phyloP scores from a whole-genome alignment of 1,284 basidiomycete genomes.

The Trichosporon faecale region DNA sequence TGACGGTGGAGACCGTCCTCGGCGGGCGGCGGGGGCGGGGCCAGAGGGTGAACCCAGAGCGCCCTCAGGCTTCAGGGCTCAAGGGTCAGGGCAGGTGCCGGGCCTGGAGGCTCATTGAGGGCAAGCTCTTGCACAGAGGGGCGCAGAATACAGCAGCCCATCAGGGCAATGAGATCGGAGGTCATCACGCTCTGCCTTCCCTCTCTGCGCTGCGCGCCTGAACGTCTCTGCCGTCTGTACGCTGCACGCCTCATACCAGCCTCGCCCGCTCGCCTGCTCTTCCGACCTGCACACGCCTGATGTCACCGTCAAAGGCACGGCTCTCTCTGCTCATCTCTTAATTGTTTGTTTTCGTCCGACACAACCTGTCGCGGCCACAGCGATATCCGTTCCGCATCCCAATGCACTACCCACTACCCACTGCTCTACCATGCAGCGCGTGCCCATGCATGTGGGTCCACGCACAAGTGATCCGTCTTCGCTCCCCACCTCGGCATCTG shows the following conservation, averaged over 20 bases:
- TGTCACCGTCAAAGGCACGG: background rate
- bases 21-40: background rate
- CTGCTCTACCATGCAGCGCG: background rate
- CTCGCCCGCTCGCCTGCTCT: background rate
- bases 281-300: background rate
- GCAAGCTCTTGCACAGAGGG: background rate
- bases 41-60: slow-evolving; percentile 1
- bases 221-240: background rate
- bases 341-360: background rate
- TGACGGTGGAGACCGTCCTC: background rate
- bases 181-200: background rate
- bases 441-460: background rate
- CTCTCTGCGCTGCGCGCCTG: too few species aligned
- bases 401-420: background rate
- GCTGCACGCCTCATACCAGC: background rate
- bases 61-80: background rate
- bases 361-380: background rate
- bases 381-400: background rate
- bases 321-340: background rate
- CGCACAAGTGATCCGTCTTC: background rate
- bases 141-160: background rate
- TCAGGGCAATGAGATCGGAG: background rate
- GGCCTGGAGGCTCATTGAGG: background rate
- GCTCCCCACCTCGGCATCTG: background rate
- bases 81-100: background rate